Conservation (phyloP, 768 basidiomycete genomes). For the Russula lepida region DNA sequence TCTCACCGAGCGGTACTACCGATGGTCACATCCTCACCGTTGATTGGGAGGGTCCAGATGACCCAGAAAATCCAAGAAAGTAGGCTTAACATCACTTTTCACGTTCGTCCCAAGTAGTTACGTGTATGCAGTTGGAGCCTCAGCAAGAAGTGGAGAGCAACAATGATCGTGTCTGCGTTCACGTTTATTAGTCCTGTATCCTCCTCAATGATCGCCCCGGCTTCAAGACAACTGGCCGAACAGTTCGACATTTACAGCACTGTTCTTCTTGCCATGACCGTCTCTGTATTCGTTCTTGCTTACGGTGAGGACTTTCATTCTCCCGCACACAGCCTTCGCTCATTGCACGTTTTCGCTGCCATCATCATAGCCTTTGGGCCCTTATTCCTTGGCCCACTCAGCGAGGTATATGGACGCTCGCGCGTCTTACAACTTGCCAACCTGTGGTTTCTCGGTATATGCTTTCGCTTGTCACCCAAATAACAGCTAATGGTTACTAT, state of each 20-base stretch:
- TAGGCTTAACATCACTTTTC: not conserved
- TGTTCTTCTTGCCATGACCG: constrained; percentile 45
- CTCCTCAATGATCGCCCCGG: constrained; percentile 71
- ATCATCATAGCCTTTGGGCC: constrained; percentile 42
- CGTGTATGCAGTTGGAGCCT: constrained; percentile 8
- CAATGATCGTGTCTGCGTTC: constrained; percentile 50
- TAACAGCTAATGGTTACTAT: not conserved
- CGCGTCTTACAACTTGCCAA: constrained; percentile 54
- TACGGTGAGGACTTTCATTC: constrained; percentile 37
- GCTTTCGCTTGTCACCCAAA: not conserved
- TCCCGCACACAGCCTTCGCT: not conserved
- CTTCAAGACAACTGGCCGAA: constrained; percentile 40
- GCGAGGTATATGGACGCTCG: constrained; percentile 64
- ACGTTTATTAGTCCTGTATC: constrained; percentile 61
- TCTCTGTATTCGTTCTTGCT: constrained; percentile 41
- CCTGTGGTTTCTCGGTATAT: constrained; percentile 54
- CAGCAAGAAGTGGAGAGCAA: constrained; percentile 30
- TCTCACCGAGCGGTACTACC: not conserved
- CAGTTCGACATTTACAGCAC: constrained; percentile 47
- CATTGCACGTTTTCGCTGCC: not conserved
- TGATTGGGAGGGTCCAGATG: constrained; percentile 17
- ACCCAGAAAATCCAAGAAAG: constrained; percentile 18
- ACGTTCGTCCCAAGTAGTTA: not conserved
- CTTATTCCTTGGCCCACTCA: constrained; percentile 47
- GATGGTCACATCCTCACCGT: constrained; percentile 1